Conservation (phyloP, 2,329 filamentous ascomycete species). For the Pezicula neosporulosa region DNA sequence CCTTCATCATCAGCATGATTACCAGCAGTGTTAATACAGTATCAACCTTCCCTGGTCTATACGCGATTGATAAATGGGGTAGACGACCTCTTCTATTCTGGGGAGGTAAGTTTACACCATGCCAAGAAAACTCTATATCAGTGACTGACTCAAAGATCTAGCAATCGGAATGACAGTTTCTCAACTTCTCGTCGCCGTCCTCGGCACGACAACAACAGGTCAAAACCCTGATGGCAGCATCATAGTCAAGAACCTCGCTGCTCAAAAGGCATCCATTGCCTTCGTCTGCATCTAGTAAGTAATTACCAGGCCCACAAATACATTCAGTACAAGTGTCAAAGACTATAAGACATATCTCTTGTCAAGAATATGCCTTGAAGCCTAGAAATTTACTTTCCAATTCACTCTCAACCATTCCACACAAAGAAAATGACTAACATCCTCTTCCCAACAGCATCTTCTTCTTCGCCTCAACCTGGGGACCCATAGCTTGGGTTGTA, state of each 20-base stretch:
- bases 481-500: slow-evolving; percentile 52
- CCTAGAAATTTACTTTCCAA: no score
- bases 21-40: slow-evolving; percentile 61
- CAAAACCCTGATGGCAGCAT: slow-evolving; percentile 46
- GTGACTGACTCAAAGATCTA: neutral
- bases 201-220: slow-evolving; percentile 51
- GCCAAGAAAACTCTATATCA: neutral
- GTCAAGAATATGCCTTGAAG: no score
- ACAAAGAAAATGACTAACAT: no score
- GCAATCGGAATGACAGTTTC: slow-evolving; percentile 62
- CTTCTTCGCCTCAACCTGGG: slow-evolving; percentile 72
- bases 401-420: no score
- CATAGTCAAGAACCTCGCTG: slow-evolving; percentile 45
- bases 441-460: slow-evolving; percentile 45
- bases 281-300: slow-evolving; percentile 59
- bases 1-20: slow-evolving; percentile 61
- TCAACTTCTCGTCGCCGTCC: slow-evolving; percentile 57
- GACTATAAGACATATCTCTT: no score
- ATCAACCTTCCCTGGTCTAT: slow-evolving; percentile 61
- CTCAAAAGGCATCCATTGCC: slow-evolving; percentile 54
- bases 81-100: slow-evolving; percentile 61
- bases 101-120: slow-evolving; percentile 33
- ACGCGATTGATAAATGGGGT: slow-evolving; percentile 61
- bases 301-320: no score
- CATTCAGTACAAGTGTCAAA: no score